phyloP scores from a whole-genome alignment of 129 eudicot species.

The Arctium lappa region DNA sequence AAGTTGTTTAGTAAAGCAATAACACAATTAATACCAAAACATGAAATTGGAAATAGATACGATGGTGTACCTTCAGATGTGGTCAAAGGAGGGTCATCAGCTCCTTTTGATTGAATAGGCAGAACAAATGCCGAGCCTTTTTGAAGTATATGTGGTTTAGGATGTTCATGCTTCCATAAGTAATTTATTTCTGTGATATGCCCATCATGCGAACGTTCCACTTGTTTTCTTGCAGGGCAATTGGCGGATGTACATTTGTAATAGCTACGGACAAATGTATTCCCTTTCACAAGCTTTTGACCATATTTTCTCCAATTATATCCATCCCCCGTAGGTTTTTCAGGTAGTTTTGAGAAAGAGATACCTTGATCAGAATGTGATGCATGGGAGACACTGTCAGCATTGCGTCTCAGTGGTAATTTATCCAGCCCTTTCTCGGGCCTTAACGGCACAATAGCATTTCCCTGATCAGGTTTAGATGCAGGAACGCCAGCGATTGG shows the following conservation, averaged over 20 bases:
- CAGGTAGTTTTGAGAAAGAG: slow-evolving; percentile 47
- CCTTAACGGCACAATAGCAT: slow-evolving; percentile 16
- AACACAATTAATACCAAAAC: neutral
- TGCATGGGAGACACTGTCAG: slow-evolving; percentile 39
- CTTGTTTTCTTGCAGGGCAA: slow-evolving; percentile 83
- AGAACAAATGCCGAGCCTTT: slow-evolving; percentile 36
- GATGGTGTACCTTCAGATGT: slow-evolving; percentile 43
- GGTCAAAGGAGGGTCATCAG: slow-evolving; percentile 39
- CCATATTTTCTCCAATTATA: slow-evolving; percentile 95
- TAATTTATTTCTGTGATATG: slow-evolving; percentile 63
- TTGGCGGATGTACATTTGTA: slow-evolving; percentile 72
- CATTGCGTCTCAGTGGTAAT: slow-evolving; percentile 59
- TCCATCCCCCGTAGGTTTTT: slow-evolving; percentile 75
- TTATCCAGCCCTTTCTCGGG: slow-evolving; percentile 59
- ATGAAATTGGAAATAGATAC: neutral
- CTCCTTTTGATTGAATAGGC: slow-evolving; percentile 42
- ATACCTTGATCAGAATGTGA: slow-evolving; percentile 50
- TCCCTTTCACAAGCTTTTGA: slow-evolving; percentile 79
- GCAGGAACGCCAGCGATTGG: slow-evolving; percentile 7
- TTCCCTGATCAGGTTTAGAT: slow-evolving; percentile 31
- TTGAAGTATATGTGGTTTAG: slow-evolving; percentile 47
- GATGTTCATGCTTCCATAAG: slow-evolving; percentile 76
- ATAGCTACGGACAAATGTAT: slow-evolving; percentile 75
- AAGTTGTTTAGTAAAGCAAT: slow-evolving; percentile 22
- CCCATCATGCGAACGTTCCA: slow-evolving; percentile 82